Evolutionary conservation across 1,284 basidiomycete species (phyloP), one percentile per base, ranked within the genome.

Genomic region (Leccinum subrobustum): DNA sequence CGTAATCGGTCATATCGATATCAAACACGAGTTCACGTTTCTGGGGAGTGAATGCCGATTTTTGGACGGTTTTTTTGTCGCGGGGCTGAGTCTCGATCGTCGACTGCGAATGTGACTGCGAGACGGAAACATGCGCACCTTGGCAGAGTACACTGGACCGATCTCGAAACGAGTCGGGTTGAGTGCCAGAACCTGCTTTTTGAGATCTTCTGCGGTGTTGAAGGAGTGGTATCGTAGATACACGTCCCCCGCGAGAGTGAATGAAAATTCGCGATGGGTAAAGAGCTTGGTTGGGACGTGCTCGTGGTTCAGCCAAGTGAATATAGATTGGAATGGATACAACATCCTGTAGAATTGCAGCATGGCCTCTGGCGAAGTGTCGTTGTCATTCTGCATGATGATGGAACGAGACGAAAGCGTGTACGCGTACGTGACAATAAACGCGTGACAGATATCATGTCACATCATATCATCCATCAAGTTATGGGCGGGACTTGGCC

Each of bases 1-100:
- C 97, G 78, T 99, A 99, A 77, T 99, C 96, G 16, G 96, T 97
- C 96, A 99, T 98, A 77, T 99, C 96, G 73, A 99, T 98, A 87
- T 99, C 97, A 72, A 99, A 98, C 1, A 99, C 97, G 33, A 99
- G 88, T 75, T 99, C 96, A 64, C 97, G 91, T 62, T 87, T 84
- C 27, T 87, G 76, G 0, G 96, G 95, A 54, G 84, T 82, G 69
- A 98, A 90, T 2, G 86, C 85, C 6, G 86, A 82, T 6, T 91
- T 81, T 2, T 89, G 86, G 42, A 96, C 80, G 0, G 92, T 92
- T 73, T 96, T 97, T 70, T 88, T 91, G 79, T 98, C 96, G 70
- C 88, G 85, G 5, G 96, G 96, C 92, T 95, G 73, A 48, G 50
- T 27, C 31, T 44, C n/a, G 27, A 56, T 37, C 29, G 61, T 64